A percentile compares a stretch with the other conserved stretches of the same genome.
Conservation (phyloP, 1,284 basidiomycete genomes). For the Rhodotorula sp. region DNA sequence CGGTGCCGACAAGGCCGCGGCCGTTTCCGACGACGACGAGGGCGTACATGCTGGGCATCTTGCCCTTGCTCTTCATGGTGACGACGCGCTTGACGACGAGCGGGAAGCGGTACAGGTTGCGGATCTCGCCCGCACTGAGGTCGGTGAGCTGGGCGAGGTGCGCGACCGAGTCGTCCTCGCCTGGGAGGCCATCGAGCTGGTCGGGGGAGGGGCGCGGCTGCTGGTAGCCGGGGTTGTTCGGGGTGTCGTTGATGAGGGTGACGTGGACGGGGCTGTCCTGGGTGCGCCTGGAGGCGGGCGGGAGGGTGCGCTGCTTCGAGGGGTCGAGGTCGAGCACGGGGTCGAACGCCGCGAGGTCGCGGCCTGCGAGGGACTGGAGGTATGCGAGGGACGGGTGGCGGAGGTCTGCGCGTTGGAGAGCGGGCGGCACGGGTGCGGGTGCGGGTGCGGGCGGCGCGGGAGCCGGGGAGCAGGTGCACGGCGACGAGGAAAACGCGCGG, state of each 20-base stretch:
- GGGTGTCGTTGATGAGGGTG: conserved; percentile 46
- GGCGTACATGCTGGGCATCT: conserved; percentile 66
- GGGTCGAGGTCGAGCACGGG: conserved; percentile 49
- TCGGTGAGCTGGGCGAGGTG: conserved; percentile 39
- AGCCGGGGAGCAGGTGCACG: conserved; percentile 2
- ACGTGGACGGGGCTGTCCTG: conserved; percentile 33
- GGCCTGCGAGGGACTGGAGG: conserved; percentile 21
- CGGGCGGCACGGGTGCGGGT: not conserved
- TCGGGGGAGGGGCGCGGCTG: conserved; percentile 24
- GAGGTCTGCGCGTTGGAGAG: conserved; percentile 27
- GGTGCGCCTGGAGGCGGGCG: conserved; percentile 34
- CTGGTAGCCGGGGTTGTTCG: conserved; percentile 28
- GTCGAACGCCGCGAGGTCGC: conserved; percentile 47
- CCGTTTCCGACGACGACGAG: conserved; percentile 80
- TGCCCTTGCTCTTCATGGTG: conserved; percentile 84
- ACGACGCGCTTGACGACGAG: conserved; percentile 59
- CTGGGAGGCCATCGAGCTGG: conserved; percentile 23
- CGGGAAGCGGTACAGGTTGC: conserved; percentile 44
- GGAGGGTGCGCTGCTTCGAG: conserved; percentile 38
- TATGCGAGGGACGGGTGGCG: conserved; percentile 15
- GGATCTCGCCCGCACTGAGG: conserved; percentile 35
- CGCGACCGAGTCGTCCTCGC: conserved; percentile 38
- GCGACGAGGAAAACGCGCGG: conserved; percentile 4
- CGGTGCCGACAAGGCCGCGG: conserved; percentile 84
- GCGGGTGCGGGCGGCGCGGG: not conserved